Evolutionary conservation across 169 alveolate species (phyloP).

Genomic region (Plasmodium sp.): DNA sequence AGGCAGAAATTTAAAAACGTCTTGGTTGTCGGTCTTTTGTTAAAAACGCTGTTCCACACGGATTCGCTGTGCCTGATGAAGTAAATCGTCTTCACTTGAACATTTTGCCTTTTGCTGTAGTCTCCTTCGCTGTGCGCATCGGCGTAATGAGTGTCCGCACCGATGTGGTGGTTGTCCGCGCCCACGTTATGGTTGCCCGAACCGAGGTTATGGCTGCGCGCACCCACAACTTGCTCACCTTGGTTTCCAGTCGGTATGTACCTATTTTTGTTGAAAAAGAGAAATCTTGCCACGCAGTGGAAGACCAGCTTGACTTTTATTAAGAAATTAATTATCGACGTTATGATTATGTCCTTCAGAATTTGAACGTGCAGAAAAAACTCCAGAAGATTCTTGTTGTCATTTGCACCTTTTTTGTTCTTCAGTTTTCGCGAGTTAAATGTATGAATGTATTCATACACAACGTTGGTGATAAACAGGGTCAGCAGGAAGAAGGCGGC

Average conservation of each 20-base stretch:
- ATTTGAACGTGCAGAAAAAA: slow-evolving; percentile 42
- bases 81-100: slow-evolving; percentile 47
- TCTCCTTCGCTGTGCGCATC: background rate
- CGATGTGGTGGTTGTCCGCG: background rate
- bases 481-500: background rate
- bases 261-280: background rate
- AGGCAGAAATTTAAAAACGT: background rate
- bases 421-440: background rate
- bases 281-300: background rate
- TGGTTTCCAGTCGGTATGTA: background rate
- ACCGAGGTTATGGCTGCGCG: background rate
- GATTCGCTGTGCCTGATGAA: slow-evolving; percentile 69
- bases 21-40: background rate
- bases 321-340: background rate
- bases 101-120: background rate
- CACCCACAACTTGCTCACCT: background rate
- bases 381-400: background rate
- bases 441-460: slow-evolving; percentile 30
- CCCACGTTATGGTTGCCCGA: background rate
- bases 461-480: background rate
- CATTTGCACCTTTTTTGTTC: background rate
- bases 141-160: background rate
- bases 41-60: slow-evolving; percentile 46
- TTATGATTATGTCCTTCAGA: background rate
- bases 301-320: slow-evolving; percentile 9